These are phyloP conservation scores for Stephania yunnanensis DNA, from an alignment of 164 flowering plant genomes.

Conservation along the genomic window DNA sequence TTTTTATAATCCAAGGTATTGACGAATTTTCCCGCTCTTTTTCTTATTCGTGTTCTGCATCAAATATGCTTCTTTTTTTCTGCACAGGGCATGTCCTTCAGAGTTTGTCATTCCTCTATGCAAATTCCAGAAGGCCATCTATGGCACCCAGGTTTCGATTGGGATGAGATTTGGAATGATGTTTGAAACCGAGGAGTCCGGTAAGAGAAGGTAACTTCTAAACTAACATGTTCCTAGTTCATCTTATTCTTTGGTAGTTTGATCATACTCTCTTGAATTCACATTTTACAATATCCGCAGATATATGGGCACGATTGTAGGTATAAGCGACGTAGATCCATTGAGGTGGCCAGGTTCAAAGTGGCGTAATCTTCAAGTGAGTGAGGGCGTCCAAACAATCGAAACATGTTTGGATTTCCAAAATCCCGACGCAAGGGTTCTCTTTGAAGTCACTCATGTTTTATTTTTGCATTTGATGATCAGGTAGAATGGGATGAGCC, in stretches of 20 bases:
- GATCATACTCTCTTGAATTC: neutral
- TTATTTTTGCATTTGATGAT: slow-evolving; percentile 10
- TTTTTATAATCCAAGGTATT: slow-evolving; percentile 90
- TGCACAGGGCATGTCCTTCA: slow-evolving; percentile 79
- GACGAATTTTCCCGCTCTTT: neutral
- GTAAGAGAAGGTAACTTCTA: slow-evolving; percentile 73
- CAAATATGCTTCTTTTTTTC: neutral
- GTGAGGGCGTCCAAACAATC: slow-evolving; percentile 4
- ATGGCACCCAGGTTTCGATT: slow-evolving; percentile 66
- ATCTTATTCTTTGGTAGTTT: neutral
- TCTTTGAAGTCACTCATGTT: neutral
- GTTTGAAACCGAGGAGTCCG: slow-evolving; percentile 98
- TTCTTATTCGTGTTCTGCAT: slow-evolving; percentile 7
- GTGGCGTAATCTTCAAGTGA: slow-evolving; percentile 97
- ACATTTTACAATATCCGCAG: slow-evolving; percentile 31
- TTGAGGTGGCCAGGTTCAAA: slow-evolving; percentile 92
- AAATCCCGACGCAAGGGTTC: neutral
- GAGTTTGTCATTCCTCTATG: slow-evolving; percentile 81
- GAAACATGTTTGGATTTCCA: neutral
- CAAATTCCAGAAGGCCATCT: slow-evolving; percentile 67
- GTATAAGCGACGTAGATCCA: slow-evolving; percentile 82
- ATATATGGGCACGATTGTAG: slow-evolving; percentile 90
- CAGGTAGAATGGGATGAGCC: slow-evolving; percentile 99
- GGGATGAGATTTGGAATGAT: slow-evolving; percentile 99
- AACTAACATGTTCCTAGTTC: neutral